Percentiles rank a stretch among this genome's conserved stretches.
These are phyloP conservation scores for Pleurotus pulmonarius DNA, from an alignment of 768 basidiomycete species.

Conservation along the genomic window DNA sequence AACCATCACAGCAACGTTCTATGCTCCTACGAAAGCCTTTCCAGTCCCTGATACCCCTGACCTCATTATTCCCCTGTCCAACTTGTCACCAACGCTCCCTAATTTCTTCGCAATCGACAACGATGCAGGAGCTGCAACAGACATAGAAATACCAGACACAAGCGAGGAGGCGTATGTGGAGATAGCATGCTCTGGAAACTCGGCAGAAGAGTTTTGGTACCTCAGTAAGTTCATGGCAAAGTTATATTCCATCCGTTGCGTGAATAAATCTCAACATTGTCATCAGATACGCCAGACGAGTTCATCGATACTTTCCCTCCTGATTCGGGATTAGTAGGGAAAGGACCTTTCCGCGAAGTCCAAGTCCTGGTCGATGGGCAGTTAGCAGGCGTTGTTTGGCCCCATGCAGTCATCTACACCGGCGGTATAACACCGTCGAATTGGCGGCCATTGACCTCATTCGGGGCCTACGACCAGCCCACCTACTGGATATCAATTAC, in stretches of 20 bases:
- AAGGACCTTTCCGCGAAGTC: constrained; percentile 62
- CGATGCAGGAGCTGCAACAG: constrained; percentile 27
- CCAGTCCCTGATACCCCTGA: constrained; percentile 45
- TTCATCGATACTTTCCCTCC: constrained; percentile 44
- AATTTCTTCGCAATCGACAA: constrained; percentile 28
- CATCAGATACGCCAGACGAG: constrained; percentile 45
- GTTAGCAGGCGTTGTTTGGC: constrained; percentile 49
- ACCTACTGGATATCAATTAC: constrained; percentile 63
- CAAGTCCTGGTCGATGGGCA: constrained; percentile 52
- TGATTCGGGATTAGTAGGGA: constrained; percentile 37
- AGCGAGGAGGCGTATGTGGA: constrained; percentile 55
- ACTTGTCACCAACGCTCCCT: constrained; percentile 43
- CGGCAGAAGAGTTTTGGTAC: constrained; percentile 62
- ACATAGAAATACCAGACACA: constrained; percentile 49
- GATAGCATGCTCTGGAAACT: constrained; percentile 56
- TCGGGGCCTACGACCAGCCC: constrained; percentile 61
- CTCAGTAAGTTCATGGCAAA: constrained; percentile 24
- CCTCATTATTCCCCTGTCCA: constrained; percentile 55
- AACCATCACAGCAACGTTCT: constrained; percentile 54
- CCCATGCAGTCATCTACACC: constrained; percentile 56
- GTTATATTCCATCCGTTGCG: not conserved
- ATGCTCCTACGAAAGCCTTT: constrained; percentile 39
- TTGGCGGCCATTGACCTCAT: constrained; percentile 55
- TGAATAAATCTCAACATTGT: constrained; percentile 19
- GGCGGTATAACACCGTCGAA: constrained; percentile 54